Evolutionary conservation across 371 early-diverging fungal species (phyloP), one percentile per base, ranked within the genome.

Genomic region (Rhizopus arrhizus): DNA sequence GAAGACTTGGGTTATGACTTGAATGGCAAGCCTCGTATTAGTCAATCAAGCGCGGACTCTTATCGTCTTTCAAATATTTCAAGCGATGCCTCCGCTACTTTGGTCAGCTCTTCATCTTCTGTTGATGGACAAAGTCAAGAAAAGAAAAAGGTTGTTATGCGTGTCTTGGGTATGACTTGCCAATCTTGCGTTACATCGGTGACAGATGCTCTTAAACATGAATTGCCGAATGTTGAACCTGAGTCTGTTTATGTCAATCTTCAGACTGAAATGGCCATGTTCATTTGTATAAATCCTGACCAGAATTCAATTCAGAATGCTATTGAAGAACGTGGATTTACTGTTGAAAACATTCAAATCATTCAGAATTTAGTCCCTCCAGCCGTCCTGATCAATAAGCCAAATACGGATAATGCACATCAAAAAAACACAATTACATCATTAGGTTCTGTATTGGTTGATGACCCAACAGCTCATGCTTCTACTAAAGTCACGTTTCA

Each of bases 161-260:
- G 78, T 22, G 73, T 81, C 4, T 22, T 71, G 13, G 95, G 95
- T 16, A 95, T 95, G 95, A 91, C 95, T 28, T 95, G 95, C 72
- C 83, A 86, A n/a, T 87, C 90, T 2, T 95, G 95, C 71, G 77
- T 74, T n/a, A 53, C 53, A 13, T 61, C 73, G 0, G 69, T 81
- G 2, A 74, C 69, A 3, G 65, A 72, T 53, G 74, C 70, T 0
- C 53, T 81, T 4, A 53, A 72, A 53, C 46, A 62, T 13, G 62
- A 61, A 32, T 28, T 77, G 9, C 70, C 65, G 0, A 35, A 65
- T 34, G 72, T 77, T 3, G 63, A 73, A 8, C 59, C 61, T 12
- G 66, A 57, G 1, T 78, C 81, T 5, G 62, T 78, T 0, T 64
- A 63, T 41, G 78, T 81, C 12, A 66, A 71, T 28, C 59, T 81